phyloP scores from a whole-genome alignment of 495 filamentous ascomycete species.

The Apodospora peruviana region DNA sequence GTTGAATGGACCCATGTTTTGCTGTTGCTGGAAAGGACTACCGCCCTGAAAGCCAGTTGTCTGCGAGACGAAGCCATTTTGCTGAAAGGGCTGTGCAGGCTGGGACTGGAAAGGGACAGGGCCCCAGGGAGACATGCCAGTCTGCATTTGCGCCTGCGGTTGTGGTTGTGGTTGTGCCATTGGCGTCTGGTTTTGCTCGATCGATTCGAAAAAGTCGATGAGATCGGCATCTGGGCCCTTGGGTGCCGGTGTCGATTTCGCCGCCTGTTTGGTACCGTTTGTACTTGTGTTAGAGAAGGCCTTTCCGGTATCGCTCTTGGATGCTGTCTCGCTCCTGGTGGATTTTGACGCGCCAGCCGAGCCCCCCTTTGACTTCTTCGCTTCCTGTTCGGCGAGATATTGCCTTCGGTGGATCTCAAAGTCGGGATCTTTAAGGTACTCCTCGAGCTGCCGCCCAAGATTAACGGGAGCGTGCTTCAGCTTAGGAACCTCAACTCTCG shows the following conservation, averaged over 20 bases:
- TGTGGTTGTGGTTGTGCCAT: slow-evolving; percentile 40
- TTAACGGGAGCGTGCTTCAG: slow-evolving; percentile 95
- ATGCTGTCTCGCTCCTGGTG: slow-evolving; percentile 29
- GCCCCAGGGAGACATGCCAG: slow-evolving; percentile 29
- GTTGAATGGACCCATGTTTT: slow-evolving; percentile 21
- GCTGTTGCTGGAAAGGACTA: slow-evolving; percentile 48
- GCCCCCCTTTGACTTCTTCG: slow-evolving; percentile 58
- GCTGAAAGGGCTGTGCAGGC: slow-evolving; percentile 36
- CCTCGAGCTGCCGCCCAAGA: slow-evolving; percentile 81
- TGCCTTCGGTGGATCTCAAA: slow-evolving; percentile 93
- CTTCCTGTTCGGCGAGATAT: slow-evolving; percentile 79
- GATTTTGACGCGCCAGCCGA: slow-evolving; percentile 20
- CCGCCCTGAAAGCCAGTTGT: slow-evolving; percentile 44
- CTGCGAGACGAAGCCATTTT: slow-evolving; percentile 46
- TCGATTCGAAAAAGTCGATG: slow-evolving; percentile 98
- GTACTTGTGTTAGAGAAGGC: slow-evolving; percentile 28
- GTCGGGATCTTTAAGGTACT: slow-evolving; percentile 92
- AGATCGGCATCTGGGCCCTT: slow-evolving; percentile 72
- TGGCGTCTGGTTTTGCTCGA: slow-evolving; percentile 86
- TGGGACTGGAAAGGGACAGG: slow-evolving; percentile 26
- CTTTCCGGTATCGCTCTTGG: slow-evolving; percentile 30
- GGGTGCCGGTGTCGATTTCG: slow-evolving; percentile 24
- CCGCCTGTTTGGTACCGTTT: slow-evolving; percentile 17
- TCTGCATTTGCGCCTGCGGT: slow-evolving; percentile 21
- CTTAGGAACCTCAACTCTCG: slow-evolving; percentile 90